Base-by-base conservation (phyloP, 257 asterid genomes). In the Ballota nigra region DNA sequence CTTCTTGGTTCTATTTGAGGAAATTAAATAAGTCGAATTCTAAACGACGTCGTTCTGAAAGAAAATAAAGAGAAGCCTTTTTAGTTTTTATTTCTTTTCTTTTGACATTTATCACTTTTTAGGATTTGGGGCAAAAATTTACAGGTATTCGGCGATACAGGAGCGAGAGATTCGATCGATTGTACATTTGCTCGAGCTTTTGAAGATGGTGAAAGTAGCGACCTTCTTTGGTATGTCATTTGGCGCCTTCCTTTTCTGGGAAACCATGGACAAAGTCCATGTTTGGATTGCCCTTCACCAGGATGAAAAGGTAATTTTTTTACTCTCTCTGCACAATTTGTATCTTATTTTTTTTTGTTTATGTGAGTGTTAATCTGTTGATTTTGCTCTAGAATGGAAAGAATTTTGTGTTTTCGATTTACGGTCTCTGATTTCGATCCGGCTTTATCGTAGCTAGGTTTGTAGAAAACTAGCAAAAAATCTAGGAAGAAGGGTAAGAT, bases 211-310 rank as follows among this genome's bases (percentile, higher is more conserved):
- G 87, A 89, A 78, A 80, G 83, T 92, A 11, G 83, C 74, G 10
- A 79, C 96, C 1, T 88, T 92, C 79, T 88, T 89, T 26, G 94
- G 81, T 1, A 89, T 92, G 96, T 4, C 96, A 13, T 57, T 89
- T 1, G 98, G 94, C 13, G 96, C 98, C 61, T 92, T 92, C 66
- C 69, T 85, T 69, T 92, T 89, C 84, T 92, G 96, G 96, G 84
- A 89, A 70, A 87, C 96, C 22, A 87, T 92, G 96, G 96, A 92
- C 72, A 87, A 83, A 77, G 88, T 92, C 69, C 96, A 92, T 73
- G 96, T 92, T 38, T 89, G 90, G 91, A 87, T 92, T 68, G 96
- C 98, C 75, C 98, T 89, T 70, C 96, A 67, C 80, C 94, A 89
- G 77, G 96, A 92, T 77, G 96, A 92, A 67, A 89, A 92, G 92